Evolutionary conservation across 2,329 filamentous ascomycete species (phyloP), one percentile per base, ranked within the genome.

Genomic region (Sporothrix globosa): DNA sequence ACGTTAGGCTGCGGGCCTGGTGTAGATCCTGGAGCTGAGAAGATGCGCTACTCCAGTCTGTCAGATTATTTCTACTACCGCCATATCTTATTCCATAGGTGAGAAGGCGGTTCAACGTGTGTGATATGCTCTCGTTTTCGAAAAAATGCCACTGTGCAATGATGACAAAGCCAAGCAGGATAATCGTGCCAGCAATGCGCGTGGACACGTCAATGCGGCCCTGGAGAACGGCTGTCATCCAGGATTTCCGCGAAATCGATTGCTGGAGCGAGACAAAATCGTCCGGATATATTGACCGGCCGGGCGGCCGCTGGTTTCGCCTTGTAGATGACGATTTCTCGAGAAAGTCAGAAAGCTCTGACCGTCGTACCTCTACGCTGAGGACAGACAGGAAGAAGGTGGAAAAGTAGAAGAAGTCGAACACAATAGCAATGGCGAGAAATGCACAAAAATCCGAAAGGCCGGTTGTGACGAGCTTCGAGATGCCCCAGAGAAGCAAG

Each of bases 321-420:
- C 80, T 79, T 17, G 81, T 81, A 52, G 84, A 81, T 0, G 83
- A 83, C 2, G 83, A 84, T 74, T 86, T 89, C 13, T 83, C 87
- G 11, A 94, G 81, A 2, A 90, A 89, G 76, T 95, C 91, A 74
- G 89, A 88, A 0, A 95, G 84, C 80, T 95, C 92, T 70, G 91
- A 88, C 74, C 92, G 85, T 27, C 89, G 87, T 11, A 95, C 91
- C 77, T 95, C 92, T 56, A 95, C 89, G 75, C 91, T 93, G 30
- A 95, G 82, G 14, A 95, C 91, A 0, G 91, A 88, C 3, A 93
- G 83, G 76, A 95, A 94, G 80, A 93, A 94, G 0, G 91, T 94
- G 9, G 92, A 85, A 27, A 93, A 83, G 76, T 91, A 93, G 75
- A 93, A 88, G 73, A 91, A 91, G 78, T 95, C 92, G 75, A 94